Conservation (phyloP, 257 asterid genomes). For the Capsicum baccatum region DNA sequence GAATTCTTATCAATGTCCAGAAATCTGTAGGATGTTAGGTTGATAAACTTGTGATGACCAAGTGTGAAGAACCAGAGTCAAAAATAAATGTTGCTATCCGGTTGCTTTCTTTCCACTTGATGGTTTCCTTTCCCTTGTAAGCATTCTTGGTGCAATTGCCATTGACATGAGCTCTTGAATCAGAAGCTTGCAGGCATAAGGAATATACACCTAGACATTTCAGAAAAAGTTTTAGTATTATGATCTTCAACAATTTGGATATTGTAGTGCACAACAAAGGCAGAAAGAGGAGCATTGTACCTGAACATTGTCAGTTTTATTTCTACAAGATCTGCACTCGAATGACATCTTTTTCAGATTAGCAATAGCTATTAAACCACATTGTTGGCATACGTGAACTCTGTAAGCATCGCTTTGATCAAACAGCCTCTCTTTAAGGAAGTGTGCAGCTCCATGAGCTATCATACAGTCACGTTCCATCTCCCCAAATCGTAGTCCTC, state of each 20-base stretch:
- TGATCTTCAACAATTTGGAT: background rate
- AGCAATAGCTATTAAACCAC: slow-evolving; percentile 93
- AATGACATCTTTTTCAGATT: slow-evolving; percentile 88
- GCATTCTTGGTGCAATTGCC: slow-evolving; percentile 99
- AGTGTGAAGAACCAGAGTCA: background rate
- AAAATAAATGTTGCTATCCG: background rate
- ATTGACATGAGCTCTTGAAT: slow-evolving; percentile 97
- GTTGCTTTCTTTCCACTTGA: slow-evolving; percentile 23
- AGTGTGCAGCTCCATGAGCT: slow-evolving; percentile 45
- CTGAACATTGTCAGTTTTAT: slow-evolving; percentile 94
- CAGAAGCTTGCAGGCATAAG: slow-evolving; percentile 91
- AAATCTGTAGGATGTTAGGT: background rate
- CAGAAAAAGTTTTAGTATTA: background rate
- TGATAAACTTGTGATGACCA: background rate
- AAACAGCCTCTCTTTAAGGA: slow-evolving; percentile 41
- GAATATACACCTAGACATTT: slow-evolving; percentile 74
- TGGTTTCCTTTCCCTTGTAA: slow-evolving; percentile 74
- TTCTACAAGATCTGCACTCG: slow-evolving; percentile 95
- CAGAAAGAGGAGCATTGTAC: slow-evolving; percentile 41
- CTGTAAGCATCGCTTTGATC: slow-evolving; percentile 62
- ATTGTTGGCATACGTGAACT: slow-evolving; percentile 88
- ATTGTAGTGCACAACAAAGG: background rate
- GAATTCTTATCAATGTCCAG: background rate
- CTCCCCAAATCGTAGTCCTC: slow-evolving; percentile 45
- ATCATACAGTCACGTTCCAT: slow-evolving; percentile 45